Conservation (phyloP, 495 filamentous ascomycete genomes). For the Hypoxylon fragiforme region DNA sequence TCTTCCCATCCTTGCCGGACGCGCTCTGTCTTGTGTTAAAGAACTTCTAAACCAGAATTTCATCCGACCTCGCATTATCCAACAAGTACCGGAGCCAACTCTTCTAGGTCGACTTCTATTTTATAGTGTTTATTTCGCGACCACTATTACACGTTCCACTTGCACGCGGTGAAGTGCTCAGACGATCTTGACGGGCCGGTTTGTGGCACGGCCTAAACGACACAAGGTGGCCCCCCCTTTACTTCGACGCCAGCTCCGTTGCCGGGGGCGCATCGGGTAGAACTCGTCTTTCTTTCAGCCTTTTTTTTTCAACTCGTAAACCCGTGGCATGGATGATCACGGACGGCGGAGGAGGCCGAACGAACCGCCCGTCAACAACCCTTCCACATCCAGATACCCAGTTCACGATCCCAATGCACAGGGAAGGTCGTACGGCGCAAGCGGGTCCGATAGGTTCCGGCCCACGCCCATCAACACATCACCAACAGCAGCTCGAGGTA, state of each 20-base stretch:
- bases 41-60: conserved; percentile 19
- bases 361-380: conserved; percentile 57
- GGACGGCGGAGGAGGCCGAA: conserved; percentile 68
- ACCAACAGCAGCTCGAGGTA: conserved; percentile 43
- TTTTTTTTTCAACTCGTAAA: conserved; percentile 46
- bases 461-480: conserved; percentile 50
- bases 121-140: conserved; percentile 14
- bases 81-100: conserved; percentile 5
- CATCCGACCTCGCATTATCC: conserved; percentile 15
- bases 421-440: conserved; percentile 46
- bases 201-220: conserved; percentile 35
- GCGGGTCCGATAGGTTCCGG: conserved; percentile 53
- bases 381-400: conserved; percentile 49
- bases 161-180: conserved; percentile 19
- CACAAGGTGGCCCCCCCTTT: conserved; percentile 61
- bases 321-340: conserved; percentile 73
- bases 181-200: conserved; percentile 29
- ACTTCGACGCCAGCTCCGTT: conserved; percentile 60
- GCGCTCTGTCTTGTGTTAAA: conserved; percentile 4
- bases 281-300: conserved; percentile 48
- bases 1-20: conserved; percentile 12
- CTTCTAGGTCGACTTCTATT: conserved; percentile 1
- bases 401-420: conserved; percentile 47
- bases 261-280: conserved; percentile 59
- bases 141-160: conserved; percentile 12